Percentiles rank a stretch among this genome's conserved stretches.
phyloP scores from a whole-genome alignment of 192 early-diverging fungal species.

The Podila verticillata region DNA sequence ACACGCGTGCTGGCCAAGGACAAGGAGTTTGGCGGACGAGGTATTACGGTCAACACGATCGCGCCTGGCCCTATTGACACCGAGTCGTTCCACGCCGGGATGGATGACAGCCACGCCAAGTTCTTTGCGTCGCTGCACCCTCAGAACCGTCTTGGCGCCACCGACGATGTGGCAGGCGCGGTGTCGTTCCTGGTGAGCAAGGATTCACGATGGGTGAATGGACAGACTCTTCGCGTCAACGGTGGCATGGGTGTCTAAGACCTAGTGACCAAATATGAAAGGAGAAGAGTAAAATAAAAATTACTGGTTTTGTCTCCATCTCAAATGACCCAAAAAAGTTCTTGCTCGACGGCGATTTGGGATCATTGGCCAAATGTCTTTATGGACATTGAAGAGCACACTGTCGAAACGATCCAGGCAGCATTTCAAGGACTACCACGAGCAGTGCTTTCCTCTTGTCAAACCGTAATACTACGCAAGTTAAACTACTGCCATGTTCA shows the following conservation, averaged over 20 bases:
- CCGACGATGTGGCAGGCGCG: constrained; percentile 1
- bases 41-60: constrained; percentile 17
- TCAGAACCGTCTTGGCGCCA: constrained; percentile 10
- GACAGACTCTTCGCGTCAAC: constrained; percentile 34
- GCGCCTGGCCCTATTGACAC: constrained; percentile 29
- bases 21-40: constrained; percentile 12
- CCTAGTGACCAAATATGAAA: too few relatives aligned
- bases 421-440: too few relatives aligned
- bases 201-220: constrained; percentile 32
- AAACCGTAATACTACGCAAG: too few relatives aligned
- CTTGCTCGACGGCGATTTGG: too few relatives aligned
- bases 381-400: too few relatives aligned
- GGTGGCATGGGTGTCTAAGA: constrained; percentile 34
- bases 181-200: constrained; percentile 23
- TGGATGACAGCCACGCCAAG: neutral
- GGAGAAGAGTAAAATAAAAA: too few relatives aligned
- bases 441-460: too few relatives aligned
- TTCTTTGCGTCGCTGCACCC: constrained; percentile 11
- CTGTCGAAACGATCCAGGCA: too few relatives aligned
- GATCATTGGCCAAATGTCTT: too few relatives aligned
- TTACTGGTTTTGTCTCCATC: too few relatives aligned
- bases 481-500: too few relatives aligned
- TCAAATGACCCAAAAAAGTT: too few relatives aligned
- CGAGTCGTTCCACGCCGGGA: neutral
- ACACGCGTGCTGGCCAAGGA: constrained; percentile 16